Evolutionary conservation across 176 grass and related monocot genomes (phyloP).

Genomic region (Lolium rigidum): DNA sequence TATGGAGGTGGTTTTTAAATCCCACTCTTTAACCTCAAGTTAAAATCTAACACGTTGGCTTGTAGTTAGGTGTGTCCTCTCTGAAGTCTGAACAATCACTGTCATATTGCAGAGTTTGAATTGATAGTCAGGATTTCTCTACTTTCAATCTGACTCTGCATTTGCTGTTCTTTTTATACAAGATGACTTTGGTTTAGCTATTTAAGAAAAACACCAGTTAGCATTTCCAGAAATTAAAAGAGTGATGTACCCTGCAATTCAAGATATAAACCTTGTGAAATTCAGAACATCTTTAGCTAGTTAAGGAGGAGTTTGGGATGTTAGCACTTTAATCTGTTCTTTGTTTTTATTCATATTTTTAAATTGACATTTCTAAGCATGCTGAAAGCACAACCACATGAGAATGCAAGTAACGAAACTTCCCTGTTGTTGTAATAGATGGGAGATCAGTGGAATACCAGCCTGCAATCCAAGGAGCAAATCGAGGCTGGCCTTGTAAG

Average conservation of each 20-base stretch:
- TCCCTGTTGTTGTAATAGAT: constrained; percentile 43
- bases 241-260: neutral
- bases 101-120: neutral
- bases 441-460: constrained; percentile 77
- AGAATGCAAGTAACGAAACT: neutral
- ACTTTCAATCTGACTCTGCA: neutral
- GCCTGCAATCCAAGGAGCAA: constrained; percentile 68
- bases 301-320: neutral
- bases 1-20: neutral
- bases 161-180: neutral
- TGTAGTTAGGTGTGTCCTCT: neutral
- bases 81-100: neutral
- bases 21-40: neutral
- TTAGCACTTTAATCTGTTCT: constrained; percentile 3
- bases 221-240: constrained; percentile 2
- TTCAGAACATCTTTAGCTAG: neutral
- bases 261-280: neutral
- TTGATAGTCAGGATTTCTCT: neutral
- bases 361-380: neutral
- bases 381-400: neutral
- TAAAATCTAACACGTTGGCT: neutral
- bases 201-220: neutral
- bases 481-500: constrained; percentile 65
- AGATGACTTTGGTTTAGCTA: neutral
- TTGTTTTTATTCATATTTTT: neutral